Evolutionary conservation across 2,329 filamentous ascomycete genomes (phyloP).

Genomic region (Zymoseptoria passerinii): DNA sequence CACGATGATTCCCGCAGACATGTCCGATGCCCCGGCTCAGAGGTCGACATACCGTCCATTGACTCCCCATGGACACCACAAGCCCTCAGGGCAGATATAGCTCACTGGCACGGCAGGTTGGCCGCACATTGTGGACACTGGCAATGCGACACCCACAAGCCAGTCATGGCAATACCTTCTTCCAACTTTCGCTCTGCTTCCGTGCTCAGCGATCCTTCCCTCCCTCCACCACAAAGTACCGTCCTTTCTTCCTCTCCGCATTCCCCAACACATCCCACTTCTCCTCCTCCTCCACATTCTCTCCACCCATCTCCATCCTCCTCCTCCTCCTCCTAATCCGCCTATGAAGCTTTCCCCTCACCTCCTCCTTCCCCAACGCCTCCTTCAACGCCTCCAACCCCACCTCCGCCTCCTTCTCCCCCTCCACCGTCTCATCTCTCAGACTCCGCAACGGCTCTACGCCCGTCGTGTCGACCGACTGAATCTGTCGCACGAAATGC

Average conservation of each 20-base stretch:
- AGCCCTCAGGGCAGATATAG: no score
- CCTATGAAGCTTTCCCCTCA: conserved; percentile 46
- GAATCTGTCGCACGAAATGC: conserved; percentile 81
- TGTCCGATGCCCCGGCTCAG: no score
- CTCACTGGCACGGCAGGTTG: no score
- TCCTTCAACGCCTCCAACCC: conserved; percentile 49
- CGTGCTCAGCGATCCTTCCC: conserved; percentile 32
- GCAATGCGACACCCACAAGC: no score
- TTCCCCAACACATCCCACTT: conserved; percentile 63
- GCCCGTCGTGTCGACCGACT: conserved; percentile 64
- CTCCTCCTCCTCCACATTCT: conserved; percentile 33
- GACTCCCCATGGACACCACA: no score
- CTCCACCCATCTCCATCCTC: conserved; percentile 36
- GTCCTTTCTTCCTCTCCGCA: conserved; percentile 58
- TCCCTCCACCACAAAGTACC: conserved; percentile 70
- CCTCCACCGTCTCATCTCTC: conserved; percentile 63
- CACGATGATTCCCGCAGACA: no score
- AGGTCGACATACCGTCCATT: no score
- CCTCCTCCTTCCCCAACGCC: conserved; percentile 52
- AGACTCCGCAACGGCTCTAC: conserved; percentile 70
- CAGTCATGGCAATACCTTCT: neutral
- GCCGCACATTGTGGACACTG: no score
- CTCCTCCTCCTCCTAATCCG: conserved; percentile 39
- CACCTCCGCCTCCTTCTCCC: conserved; percentile 50
- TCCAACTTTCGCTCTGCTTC: neutral